These are phyloP conservation scores for Cystoderma amianthinum DNA, from an alignment of 768 basidiomycete species.

Conservation along the genomic window DNA sequence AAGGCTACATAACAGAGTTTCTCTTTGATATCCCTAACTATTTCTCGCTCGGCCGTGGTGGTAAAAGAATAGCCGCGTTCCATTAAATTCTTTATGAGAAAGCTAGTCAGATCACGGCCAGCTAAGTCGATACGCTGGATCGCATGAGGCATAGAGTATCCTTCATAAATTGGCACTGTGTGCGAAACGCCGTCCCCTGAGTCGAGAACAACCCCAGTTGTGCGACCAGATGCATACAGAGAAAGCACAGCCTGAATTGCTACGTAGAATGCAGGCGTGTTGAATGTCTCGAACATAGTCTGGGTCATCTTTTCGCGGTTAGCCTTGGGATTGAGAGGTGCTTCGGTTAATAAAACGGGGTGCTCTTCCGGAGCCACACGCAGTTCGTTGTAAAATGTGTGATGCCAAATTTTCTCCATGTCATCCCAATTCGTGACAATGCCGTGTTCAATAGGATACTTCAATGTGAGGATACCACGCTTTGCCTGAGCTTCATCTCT, in stretches of 20 bases:
- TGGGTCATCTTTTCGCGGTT: slow-evolving; percentile 94
- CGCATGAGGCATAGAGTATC: slow-evolving; percentile 87
- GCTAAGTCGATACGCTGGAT: slow-evolving; percentile 90
- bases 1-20: slow-evolving; percentile 94
- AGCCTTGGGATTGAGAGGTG: slow-evolving; percentile 88
- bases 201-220: slow-evolving; percentile 91
- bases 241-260: slow-evolving; percentile 89
- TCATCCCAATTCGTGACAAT: slow-evolving; percentile 99
- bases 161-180: slow-evolving; percentile 96
- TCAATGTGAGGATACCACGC: slow-evolving; percentile 89
- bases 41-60: slow-evolving; percentile 89
- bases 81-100: slow-evolving; percentile 75
- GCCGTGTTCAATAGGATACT: slow-evolving; percentile 93
- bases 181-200: slow-evolving; percentile 96
- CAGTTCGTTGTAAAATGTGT: slow-evolving; percentile 95
- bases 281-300: slow-evolving; percentile 97
- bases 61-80: slow-evolving; percentile 95
- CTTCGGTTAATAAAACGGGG: slow-evolving; percentile 87
- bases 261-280: slow-evolving; percentile 89
- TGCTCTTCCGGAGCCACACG: slow-evolving; percentile 92
- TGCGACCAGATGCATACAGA: slow-evolving; percentile 90
- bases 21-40: slow-evolving; percentile 96
- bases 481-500: slow-evolving; percentile 34
- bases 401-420: slow-evolving; percentile 99
- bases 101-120: slow-evolving; percentile 87